Conservation (phyloP, 305 asterid species). For the Rubia balearica region DNA sequence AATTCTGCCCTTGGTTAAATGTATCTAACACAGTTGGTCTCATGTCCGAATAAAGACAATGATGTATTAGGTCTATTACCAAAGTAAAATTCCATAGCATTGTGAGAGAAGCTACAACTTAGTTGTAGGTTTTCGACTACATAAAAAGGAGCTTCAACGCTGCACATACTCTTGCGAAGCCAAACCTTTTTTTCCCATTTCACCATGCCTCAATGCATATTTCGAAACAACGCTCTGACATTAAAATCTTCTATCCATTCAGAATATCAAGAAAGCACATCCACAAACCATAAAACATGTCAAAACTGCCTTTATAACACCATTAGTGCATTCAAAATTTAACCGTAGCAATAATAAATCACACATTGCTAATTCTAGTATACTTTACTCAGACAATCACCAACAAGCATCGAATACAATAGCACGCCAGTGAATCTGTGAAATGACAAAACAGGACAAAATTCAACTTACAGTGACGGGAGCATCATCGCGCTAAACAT, state of each 20-base stretch:
- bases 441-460: not conserved
- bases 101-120: no score
- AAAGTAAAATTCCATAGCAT: not conserved
- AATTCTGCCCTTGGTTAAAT: not conserved
- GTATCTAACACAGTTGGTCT: not conserved
- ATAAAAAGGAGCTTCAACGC: no score
- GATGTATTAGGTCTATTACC: not conserved
- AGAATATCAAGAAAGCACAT: not conserved
- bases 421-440: not conserved
- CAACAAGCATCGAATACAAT: not conserved
- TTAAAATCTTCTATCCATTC: not conserved
- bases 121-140: no score
- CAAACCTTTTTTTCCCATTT: not conserved
- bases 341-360: not conserved
- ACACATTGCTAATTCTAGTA: not conserved
- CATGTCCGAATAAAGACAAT: not conserved
- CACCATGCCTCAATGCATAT: not conserved
- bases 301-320: not conserved
- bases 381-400: not conserved
- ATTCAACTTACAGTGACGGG: constrained; percentile 66
- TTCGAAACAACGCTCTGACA: not conserved
- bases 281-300: not conserved
- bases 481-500: constrained; percentile 87
- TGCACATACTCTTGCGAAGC: no score
- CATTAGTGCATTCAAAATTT: not conserved